Evolutionary conservation across 306 rosid genomes (phyloP).

Genomic region (Cucurbita moschata): DNA sequence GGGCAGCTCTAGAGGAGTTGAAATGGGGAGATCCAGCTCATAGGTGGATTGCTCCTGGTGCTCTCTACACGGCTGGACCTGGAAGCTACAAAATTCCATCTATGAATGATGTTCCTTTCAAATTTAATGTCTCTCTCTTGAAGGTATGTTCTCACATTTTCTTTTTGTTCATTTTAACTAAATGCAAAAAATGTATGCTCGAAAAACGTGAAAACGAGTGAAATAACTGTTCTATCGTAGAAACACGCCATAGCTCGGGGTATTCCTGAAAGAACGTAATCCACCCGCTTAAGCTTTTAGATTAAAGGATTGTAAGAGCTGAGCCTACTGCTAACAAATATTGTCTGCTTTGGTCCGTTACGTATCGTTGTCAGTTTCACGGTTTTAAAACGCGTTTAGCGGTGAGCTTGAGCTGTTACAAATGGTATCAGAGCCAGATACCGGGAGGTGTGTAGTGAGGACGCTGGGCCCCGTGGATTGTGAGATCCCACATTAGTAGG

Average conservation of each 20-base stretch:
- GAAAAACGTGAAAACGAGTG: background rate
- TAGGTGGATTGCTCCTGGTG: conserved; percentile 66
- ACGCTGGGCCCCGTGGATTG: too few species aligned
- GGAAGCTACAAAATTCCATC: conserved; percentile 89
- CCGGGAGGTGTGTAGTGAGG: too few species aligned
- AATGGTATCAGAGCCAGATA: too few species aligned
- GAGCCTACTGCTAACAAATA: too few species aligned
- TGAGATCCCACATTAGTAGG: too few species aligned
- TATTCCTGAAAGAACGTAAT: too few species aligned
- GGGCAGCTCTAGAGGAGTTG: conserved; percentile 88
- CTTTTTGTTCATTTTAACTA: background rate
- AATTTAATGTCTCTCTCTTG: conserved; percentile 67
- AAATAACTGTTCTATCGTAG: background rate
- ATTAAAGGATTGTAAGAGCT: too few species aligned
- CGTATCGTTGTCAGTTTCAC: too few species aligned
- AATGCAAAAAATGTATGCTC: background rate
- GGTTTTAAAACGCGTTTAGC: too few species aligned
- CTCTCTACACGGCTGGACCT: conserved; percentile 68
- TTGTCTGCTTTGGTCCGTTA: too few species aligned
- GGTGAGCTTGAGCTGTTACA: too few species aligned
- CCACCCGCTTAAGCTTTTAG: too few species aligned
- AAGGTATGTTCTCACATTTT: conserved; percentile 34
- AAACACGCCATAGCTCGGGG: background rate
- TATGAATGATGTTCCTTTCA: conserved; percentile 64
- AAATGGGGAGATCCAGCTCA: conserved; percentile 97